phyloP scores from a whole-genome alignment of 1,284 basidiomycete species.

The Malassezia equina region DNA sequence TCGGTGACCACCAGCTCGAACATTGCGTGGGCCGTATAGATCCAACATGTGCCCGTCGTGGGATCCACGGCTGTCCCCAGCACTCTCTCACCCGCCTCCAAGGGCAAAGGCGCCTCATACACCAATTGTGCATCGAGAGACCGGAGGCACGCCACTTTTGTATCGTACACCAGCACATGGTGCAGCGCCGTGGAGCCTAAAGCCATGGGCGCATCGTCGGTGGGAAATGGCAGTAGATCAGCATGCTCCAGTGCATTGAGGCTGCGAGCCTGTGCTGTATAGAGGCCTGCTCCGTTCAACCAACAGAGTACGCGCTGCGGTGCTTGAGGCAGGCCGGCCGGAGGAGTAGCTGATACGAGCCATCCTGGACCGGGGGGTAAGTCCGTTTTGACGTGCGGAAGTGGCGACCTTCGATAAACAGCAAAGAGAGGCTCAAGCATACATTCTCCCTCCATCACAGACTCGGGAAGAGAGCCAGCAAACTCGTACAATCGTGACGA shows the following conservation, averaged over 20 bases:
- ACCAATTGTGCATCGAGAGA: constrained; percentile 69
- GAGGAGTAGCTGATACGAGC: constrained; percentile 28
- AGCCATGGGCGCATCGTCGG: background rate
- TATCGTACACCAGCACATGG: constrained; percentile 72
- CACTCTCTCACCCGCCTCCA: constrained; percentile 32
- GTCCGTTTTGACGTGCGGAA: constrained; percentile 41
- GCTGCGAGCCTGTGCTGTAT: constrained; percentile 30
- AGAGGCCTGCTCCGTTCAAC: constrained; percentile 38
- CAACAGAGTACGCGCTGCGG: constrained; percentile 31
- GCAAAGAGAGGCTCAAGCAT: constrained; percentile 35
- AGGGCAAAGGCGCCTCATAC: constrained; percentile 60
- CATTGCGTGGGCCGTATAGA: constrained; percentile 71
- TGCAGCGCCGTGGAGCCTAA: constrained; percentile 67
- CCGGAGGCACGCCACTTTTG: constrained; percentile 68
- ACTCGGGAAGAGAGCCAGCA: constrained; percentile 53
- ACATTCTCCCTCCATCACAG: background rate
- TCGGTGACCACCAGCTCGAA: constrained; percentile 78
- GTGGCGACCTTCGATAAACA: constrained; percentile 30
- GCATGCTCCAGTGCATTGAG: constrained; percentile 58
- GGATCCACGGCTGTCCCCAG: constrained; percentile 56
- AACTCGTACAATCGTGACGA: constrained; percentile 85
- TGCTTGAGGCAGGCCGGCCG: constrained; percentile 50
- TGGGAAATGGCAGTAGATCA: constrained; percentile 56
- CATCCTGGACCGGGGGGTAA: constrained; percentile 23
- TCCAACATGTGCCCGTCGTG: constrained; percentile 81